Evolutionary conservation across 2,329 filamentous ascomycete species (phyloP).

Genomic region (Paracoccidioides brasiliensis): DNA sequence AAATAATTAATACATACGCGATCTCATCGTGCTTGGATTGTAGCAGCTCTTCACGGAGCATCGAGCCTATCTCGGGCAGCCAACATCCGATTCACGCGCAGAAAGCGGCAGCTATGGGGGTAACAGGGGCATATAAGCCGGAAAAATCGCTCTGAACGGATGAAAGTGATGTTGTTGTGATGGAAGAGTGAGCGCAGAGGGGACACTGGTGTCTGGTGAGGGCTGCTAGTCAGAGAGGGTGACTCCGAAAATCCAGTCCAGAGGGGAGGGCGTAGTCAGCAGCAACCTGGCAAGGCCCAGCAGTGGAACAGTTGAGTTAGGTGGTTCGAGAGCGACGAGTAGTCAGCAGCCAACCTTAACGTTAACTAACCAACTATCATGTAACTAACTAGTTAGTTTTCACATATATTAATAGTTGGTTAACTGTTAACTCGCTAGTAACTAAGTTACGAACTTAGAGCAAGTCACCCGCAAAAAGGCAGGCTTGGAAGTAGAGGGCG

Average conservation of each 20-base stretch:
- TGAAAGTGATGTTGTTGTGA: conserved; percentile 30
- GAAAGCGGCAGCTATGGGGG: conserved; percentile 27
- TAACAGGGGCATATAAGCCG: conserved; percentile 31
- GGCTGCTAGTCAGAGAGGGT: neutral
- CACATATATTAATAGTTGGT: too few relatives aligned
- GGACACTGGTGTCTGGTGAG: neutral
- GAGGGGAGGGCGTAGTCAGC: neutral
- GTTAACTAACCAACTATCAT: neutral
- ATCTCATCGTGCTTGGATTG: conserved; percentile 39
- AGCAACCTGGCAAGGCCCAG: neutral
- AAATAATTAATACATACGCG: conserved; percentile 33
- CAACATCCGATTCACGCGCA: conserved; percentile 39
- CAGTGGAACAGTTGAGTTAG: neutral
- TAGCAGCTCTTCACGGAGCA: conserved; percentile 38
- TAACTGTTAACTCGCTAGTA: too few relatives aligned
- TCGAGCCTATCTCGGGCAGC: conserved; percentile 35
- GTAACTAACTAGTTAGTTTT: too few relatives aligned
- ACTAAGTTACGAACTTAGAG: too few relatives aligned
- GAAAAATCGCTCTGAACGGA: conserved; percentile 34
- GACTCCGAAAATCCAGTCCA: neutral
- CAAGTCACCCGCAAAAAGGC: too few relatives aligned
- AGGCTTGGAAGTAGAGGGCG: too few relatives aligned
- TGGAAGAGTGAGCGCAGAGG: conserved; percentile 24
- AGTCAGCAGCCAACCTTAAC: too few relatives aligned
- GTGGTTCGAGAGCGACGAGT: too few relatives aligned